Conservation (phyloP, 2,329 filamentous ascomycete species). For the Volutella citrinella region DNA sequence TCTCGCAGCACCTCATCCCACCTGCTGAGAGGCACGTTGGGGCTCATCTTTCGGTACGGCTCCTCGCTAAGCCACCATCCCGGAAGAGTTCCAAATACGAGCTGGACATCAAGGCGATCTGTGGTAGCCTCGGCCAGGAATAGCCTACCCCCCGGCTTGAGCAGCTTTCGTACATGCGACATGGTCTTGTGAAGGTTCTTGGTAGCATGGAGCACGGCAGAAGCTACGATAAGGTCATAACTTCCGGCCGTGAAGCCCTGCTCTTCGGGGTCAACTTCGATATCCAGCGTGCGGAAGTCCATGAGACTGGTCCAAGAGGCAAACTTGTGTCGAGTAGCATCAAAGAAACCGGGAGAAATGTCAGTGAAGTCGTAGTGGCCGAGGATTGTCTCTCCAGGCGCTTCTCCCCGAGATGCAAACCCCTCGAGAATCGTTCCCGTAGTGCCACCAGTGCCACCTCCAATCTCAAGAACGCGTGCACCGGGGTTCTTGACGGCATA, state of each 20-base stretch:
- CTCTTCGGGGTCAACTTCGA: constrained; percentile 7
- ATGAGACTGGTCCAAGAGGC: constrained; percentile 5
- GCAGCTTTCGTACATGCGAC: constrained; percentile 2
- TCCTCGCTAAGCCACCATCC: constrained; percentile 27
- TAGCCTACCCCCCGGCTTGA: constrained; percentile 25
- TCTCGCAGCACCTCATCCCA: not conserved
- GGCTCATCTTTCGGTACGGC: not conserved
- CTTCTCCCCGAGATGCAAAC: not conserved
- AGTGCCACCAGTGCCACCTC: constrained; percentile 34
- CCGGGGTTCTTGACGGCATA: constrained; percentile 29
- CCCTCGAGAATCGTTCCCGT: constrained; percentile 10
- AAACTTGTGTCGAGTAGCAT: constrained; percentile 15
- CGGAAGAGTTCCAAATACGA: constrained; percentile 28
- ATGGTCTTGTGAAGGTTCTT: not conserved
- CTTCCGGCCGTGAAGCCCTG: constrained; percentile 13
- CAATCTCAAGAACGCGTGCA: constrained; percentile 37
- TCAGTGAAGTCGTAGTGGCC: constrained; percentile 34
- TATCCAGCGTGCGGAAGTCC: constrained; percentile 23
- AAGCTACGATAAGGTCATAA: constrained; percentile 24
- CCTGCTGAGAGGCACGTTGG: not conserved
- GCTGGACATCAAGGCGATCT: constrained; percentile 37
- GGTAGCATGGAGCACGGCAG: constrained; percentile 15
- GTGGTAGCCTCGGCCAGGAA: constrained; percentile 18
- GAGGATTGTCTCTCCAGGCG: not conserved
- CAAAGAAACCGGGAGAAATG: constrained; percentile 29